A percentile compares a stretch with the other conserved stretches of the same genome.
Evolutionary conservation across 2,329 filamentous ascomycete genomes (phyloP).

Genomic region (Aspergillus tamarii): DNA sequence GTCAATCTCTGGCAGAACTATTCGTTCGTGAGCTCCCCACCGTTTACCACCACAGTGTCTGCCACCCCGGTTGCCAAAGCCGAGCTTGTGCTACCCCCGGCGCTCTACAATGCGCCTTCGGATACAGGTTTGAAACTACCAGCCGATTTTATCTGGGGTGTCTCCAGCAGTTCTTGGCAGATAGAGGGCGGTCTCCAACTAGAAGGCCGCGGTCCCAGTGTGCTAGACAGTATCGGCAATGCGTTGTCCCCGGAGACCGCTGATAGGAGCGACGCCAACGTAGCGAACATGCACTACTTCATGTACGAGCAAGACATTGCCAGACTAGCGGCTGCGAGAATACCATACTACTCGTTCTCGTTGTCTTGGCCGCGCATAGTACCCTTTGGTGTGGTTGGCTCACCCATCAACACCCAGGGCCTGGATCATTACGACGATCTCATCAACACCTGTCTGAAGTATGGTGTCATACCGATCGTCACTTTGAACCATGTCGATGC

Average conservation of each 20-base stretch:
- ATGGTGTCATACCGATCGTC: slow-evolving; percentile 74
- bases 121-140: background rate
- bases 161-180: slow-evolving; percentile 2
- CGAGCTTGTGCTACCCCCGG: background rate
- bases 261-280: background rate
- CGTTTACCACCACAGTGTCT: background rate
- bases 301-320: slow-evolving; percentile 5
- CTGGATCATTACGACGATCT: slow-evolving; percentile 75
- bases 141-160: background rate
- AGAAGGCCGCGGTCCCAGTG: background rate
- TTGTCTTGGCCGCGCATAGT: slow-evolving; percentile 76
- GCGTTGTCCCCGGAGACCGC: background rate
- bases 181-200: background rate
- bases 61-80: background rate
- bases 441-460: slow-evolving; percentile 72
- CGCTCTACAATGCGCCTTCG: background rate
- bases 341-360: slow-evolving; percentile 70
- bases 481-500: slow-evolving; percentile 85
- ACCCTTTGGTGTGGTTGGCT: slow-evolving; percentile 73
- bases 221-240: background rate
- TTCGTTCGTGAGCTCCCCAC: slow-evolving; percentile 1
- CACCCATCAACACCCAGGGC: slow-evolving; percentile 76
- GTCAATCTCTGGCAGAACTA: background rate
- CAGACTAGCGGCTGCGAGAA: background rate
- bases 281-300: slow-evolving; percentile 3